Percentiles rank a stretch among this genome's conserved stretches.
Conservation (phyloP, 139 green algal genomes). For the Pleodorina starrii region DNA sequence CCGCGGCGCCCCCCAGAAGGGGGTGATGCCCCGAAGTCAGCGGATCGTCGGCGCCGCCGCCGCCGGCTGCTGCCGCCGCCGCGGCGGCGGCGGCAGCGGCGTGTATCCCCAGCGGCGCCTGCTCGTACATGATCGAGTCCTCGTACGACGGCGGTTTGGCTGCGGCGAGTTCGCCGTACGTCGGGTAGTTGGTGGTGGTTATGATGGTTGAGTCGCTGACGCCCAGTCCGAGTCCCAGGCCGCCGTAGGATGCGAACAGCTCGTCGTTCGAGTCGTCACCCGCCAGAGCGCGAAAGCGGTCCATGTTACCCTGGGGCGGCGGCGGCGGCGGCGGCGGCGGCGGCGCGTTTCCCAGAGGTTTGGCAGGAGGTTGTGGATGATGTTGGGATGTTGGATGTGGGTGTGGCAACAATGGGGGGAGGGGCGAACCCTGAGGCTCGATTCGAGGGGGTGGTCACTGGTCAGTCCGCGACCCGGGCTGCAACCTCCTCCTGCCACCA, state of each 20-base stretch:
- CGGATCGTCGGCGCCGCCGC: neutral
- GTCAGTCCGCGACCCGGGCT: too few relatives aligned
- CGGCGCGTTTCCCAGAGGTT: too few relatives aligned
- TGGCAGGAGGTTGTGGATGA: too few relatives aligned
- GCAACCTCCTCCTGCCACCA: too few relatives aligned
- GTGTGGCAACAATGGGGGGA: too few relatives aligned
- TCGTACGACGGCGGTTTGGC: slow-evolving; percentile 63
- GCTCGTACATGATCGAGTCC: slow-evolving; percentile 63
- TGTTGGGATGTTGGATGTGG: too few relatives aligned
- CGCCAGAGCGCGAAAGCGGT: slow-evolving; percentile 35
- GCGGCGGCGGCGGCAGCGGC: neutral
- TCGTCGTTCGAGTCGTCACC: neutral
- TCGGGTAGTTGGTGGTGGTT: slow-evolving; percentile 46
- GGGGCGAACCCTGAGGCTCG: too few relatives aligned
- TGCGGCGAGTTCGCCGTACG: slow-evolving; percentile 70
- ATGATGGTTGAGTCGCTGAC: slow-evolving; percentile 30
- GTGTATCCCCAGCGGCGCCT: slow-evolving; percentile 7
- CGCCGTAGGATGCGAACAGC: neutral
- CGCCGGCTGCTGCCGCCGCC: neutral
- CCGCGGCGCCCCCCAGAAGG: too few relatives aligned
- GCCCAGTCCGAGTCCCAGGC: slow-evolving; percentile 17
- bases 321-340: too few relatives aligned
- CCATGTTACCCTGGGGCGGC: slow-evolving; percentile 47
- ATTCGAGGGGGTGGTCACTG: too few relatives aligned
- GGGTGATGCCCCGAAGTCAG: neutral